phyloP scores from a whole-genome alignment of 1,284 basidiomycete species.

The Paramarasmius palmivorus region DNA sequence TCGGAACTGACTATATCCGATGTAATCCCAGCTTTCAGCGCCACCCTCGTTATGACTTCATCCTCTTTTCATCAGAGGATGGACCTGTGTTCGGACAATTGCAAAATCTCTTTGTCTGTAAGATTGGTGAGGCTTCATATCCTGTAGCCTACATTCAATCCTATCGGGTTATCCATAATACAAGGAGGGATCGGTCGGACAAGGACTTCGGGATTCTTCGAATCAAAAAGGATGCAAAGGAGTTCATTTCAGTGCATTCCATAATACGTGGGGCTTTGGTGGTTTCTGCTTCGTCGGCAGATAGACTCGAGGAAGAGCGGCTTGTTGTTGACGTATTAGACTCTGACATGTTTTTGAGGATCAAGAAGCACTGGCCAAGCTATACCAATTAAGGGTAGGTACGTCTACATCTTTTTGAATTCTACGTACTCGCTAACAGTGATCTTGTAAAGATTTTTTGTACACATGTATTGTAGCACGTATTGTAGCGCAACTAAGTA shows the following conservation, averaged over 20 bases:
- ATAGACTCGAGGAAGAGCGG: slow-evolving; percentile 12
- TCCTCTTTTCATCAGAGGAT: slow-evolving; percentile 25
- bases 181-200: slow-evolving; percentile 18
- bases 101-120: slow-evolving; percentile 24
- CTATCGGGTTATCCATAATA: slow-evolving; percentile 14
- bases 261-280: slow-evolving; percentile 29
- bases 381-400: slow-evolving; percentile 1
- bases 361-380: slow-evolving; percentile 4
- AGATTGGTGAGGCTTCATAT: slow-evolving; percentile 17
- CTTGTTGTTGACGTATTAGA: slow-evolving; percentile 28
- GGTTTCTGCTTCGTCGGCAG: slow-evolving; percentile 10
- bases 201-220: slow-evolving; percentile 23
- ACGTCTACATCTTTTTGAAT: too few relatives aligned
- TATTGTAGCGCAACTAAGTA: too few relatives aligned
- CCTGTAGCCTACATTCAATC: slow-evolving; percentile 27
- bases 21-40: slow-evolving; percentile 30
- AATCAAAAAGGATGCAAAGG: slow-evolving; percentile 11
- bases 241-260: slow-evolving; percentile 25
- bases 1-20: slow-evolving; percentile 24
- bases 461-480: too few relatives aligned
- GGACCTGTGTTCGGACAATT: slow-evolving; percentile 25
- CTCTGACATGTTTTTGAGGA: slow-evolving; percentile 25
- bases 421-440: too few relatives aligned
- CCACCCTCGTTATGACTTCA: slow-evolving; percentile 27
- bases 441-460: too few relatives aligned